These are phyloP conservation scores for Cladosporium phlei DNA, from an alignment of 2,329 filamentous ascomycete species.

Conservation along the genomic window DNA sequence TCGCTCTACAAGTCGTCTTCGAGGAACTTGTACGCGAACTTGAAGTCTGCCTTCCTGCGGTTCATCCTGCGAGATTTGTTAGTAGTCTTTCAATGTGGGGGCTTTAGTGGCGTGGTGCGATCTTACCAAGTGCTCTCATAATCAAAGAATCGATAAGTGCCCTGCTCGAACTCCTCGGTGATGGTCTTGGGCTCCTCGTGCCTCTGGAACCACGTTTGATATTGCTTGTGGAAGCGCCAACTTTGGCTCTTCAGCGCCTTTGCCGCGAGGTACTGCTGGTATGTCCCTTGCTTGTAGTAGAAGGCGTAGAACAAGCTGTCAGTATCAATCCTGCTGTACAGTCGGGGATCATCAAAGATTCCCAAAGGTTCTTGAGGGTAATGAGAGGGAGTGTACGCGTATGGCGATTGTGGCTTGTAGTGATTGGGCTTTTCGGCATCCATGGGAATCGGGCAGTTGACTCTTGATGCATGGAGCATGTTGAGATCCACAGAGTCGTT, in stretches of 20 bases:
- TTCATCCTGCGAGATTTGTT: slow-evolving; percentile 71
- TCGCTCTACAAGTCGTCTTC: slow-evolving; percentile 72
- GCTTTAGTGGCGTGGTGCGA: background rate
- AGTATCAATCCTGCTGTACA: slow-evolving; percentile 87
- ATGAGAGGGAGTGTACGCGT: slow-evolving; percentile 67
- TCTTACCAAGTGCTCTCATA: slow-evolving; percentile 97
- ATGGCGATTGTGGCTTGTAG: slow-evolving; percentile 78
- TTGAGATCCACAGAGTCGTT: slow-evolving; percentile 60
- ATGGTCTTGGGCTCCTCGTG: slow-evolving; percentile 98
- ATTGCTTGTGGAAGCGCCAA: slow-evolving; percentile 99
- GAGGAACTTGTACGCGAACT: slow-evolving; percentile 95
- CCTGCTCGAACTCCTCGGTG: slow-evolving; percentile 97
- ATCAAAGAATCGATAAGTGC: slow-evolving; percentile 98
- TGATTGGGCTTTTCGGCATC: slow-evolving; percentile 79
- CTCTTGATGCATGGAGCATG: slow-evolving; percentile 71
- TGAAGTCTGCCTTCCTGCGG: slow-evolving; percentile 93
- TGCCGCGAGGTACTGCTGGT: slow-evolving; percentile 91
- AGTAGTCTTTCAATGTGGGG: background rate
- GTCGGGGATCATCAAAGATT: slow-evolving; percentile 82
- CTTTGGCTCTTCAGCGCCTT: slow-evolving; percentile 98
- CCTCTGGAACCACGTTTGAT: slow-evolving; percentile 98
- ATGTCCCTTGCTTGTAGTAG: slow-evolving; percentile 95
- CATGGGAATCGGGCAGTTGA: slow-evolving; percentile 65
- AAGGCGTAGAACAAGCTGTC: slow-evolving; percentile 98
- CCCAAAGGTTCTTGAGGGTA: slow-evolving; percentile 90